Percentiles rank a stretch among this genome's conserved stretches.
phyloP scores from a whole-genome alignment of 306 rosid genomes.

The Pterocarpus macrocarpus region DNA sequence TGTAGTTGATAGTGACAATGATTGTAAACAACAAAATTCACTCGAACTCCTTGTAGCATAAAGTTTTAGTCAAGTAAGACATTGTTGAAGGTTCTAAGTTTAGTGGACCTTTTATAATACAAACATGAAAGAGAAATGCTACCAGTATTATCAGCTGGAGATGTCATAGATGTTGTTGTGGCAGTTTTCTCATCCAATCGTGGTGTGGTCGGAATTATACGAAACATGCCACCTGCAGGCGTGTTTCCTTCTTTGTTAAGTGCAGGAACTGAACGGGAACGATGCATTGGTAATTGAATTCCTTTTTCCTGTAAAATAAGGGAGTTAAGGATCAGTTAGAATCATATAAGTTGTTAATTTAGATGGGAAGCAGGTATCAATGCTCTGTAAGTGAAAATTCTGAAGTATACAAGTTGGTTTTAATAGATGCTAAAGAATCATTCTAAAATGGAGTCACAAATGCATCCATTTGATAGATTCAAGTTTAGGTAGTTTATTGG shows the following conservation, averaged over 20 bases:
- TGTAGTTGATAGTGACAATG: slow-evolving; percentile 13
- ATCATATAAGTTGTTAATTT: no score
- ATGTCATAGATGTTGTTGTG: slow-evolving; percentile 25
- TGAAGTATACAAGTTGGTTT: no score
- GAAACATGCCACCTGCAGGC: slow-evolving; percentile 47
- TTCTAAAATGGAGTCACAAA: no score
- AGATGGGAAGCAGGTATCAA: no score
- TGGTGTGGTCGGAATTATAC: slow-evolving; percentile 39
- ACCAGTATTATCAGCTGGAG: slow-evolving; percentile 45
- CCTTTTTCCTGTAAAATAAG: slow-evolving; percentile 63
- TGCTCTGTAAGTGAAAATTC: no score
- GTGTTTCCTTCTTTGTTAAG: slow-evolving; percentile 43
- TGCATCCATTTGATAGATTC: no score
- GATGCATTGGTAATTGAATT: slow-evolving; percentile 50
- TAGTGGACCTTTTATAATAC: not conserved
- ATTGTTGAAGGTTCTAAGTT: slow-evolving; percentile 17
- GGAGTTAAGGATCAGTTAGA: slow-evolving; percentile 28
- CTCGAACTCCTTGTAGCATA: not conserved
- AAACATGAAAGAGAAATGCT: slow-evolving; percentile 7
- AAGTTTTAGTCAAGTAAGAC: slow-evolving; percentile 15
- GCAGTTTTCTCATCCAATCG: slow-evolving; percentile 44
- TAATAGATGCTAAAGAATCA: no score
- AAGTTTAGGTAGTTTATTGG: no score
- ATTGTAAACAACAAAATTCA: slow-evolving; percentile 14
- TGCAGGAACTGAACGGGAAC: slow-evolving; percentile 52